Base-by-base conservation (phyloP, 1,284 basidiomycete genomes). In the Austropuccinia psidii region DNA sequence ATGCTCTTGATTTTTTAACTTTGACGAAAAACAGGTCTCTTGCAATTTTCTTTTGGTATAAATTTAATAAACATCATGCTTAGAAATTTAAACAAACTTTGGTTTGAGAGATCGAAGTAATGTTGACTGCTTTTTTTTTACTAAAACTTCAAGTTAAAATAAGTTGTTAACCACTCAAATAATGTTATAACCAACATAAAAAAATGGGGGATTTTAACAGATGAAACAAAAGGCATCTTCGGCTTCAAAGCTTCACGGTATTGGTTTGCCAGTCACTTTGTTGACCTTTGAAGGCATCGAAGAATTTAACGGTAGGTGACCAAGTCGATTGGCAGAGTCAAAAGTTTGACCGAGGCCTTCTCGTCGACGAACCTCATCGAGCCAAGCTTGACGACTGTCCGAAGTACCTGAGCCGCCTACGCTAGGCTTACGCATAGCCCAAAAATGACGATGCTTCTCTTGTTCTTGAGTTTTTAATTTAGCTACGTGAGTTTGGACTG, bases 351-450 rank as follows among this genome's bases (percentile, higher is more conserved):
- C 68, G 19, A 70, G 37, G 9, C 47, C 31, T 7, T 45, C 55
- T 27, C 69, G 55, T 43, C 69, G 47, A 33, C 64, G 24, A n/a
- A 73, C 60, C 45, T 73, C 69, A 21, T 55, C 29, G 8, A 73
- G n/a, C 69, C 69, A 73, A 19, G 60, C 60, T 35, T 73, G 55
- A 3, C 69, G 58, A 47, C 69, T 73, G 9, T 64, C 69, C 0
- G 69, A 41, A 2, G 69, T 62, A 27, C 69, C 69, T 3, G 69
- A 73, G 7, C 69, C 69, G 19, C 69, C 60, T 11, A 73, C 57
- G n/a, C 57, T 62, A 0, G 69, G 69, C 49, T 73, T 73, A 41
- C 69, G 41, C 69, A 73, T 73, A 7, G 69, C 69, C 69, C 69
- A 73, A 33, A 52, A n/a, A 35, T 73, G 69, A 24, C 62, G 55